Evolutionary conservation across 352 stramenopile species (phyloP).

Genomic region (Globisporangium polare): DNA sequence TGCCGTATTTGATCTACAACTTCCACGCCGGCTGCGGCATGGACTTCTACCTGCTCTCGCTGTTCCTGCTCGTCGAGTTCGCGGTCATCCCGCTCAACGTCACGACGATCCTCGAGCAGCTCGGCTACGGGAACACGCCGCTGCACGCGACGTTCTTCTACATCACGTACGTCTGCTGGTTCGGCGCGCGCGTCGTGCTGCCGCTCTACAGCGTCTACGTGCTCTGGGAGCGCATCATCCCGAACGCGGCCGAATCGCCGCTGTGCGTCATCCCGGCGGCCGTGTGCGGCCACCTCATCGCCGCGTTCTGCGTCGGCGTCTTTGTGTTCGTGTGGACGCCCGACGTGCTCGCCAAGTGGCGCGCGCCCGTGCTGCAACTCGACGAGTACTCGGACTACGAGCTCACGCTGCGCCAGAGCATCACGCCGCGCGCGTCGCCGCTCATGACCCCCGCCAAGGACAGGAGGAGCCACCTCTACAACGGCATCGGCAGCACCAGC

Average conservation of each 20-base stretch:
- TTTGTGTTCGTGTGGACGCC: slow-evolving; percentile 85
- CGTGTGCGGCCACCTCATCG: slow-evolving; percentile 79
- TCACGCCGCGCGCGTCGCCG: slow-evolving; percentile 62
- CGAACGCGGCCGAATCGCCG: slow-evolving; percentile 28
- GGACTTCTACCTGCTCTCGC: slow-evolving; percentile 73
- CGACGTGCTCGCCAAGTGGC: slow-evolving; percentile 74
- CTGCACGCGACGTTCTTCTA: slow-evolving; percentile 69
- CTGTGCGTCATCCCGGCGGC: slow-evolving; percentile 64
- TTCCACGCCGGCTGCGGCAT: slow-evolving; percentile 68
- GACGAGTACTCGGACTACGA: slow-evolving; percentile 80
- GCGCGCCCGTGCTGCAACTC: slow-evolving; percentile 54
- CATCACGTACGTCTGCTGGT: slow-evolving; percentile 73
- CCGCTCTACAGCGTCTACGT: slow-evolving; percentile 81
- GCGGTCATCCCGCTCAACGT: slow-evolving; percentile 80
- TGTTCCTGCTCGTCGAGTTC: slow-evolving; percentile 84
- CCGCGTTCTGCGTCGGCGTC: slow-evolving; percentile 73
- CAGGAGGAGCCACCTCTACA: background rate
- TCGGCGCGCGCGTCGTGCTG: slow-evolving; percentile 65
- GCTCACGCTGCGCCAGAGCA: slow-evolving; percentile 71
- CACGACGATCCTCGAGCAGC: slow-evolving; percentile 74
- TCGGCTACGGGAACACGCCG: slow-evolving; percentile 63
- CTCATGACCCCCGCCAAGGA: slow-evolving; percentile 19
- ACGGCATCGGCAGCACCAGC: slow-evolving; percentile 22
- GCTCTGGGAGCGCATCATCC: slow-evolving; percentile 69
- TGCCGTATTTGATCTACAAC: slow-evolving; percentile 83